Evolutionary conservation across 805 yeast species (phyloP), one percentile per base, ranked within the genome.

Genomic region (Starmerella floricola): DNA sequence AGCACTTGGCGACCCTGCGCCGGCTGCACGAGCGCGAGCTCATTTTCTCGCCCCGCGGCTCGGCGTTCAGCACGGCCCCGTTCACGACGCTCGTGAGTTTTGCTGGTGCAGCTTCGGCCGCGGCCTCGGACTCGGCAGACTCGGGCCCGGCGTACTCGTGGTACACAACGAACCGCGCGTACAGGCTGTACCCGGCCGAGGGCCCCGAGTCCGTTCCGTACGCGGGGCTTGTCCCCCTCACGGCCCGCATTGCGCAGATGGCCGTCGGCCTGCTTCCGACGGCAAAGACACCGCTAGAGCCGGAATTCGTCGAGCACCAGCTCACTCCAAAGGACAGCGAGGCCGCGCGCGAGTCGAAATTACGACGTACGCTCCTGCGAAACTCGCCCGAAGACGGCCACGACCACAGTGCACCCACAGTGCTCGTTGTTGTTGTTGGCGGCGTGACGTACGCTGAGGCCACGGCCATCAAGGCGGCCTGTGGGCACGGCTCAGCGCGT

Each of bases 391-490:
- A 13, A 12, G 19, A 13, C 15, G 10, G 34, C 4, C 27, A 23
- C 1, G 54, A 54, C 2, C 55, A 62, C 41, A 19, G 19, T 10
- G 55, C 51, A 28, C 55, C 58, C 8, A 57, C 55, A 41, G 62
- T 56, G 41, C 61, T 45, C 55, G 84, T 46, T 51, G 83, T 39
- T 72, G 76, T 79, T 47, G 55, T 87, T 31, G 97, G 97, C 12
- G 97, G 98, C 0, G 64, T 87, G 6, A 84, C 96, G 0, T 69
- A 82, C 56, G 76, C 91, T 8, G 98, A 88, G 59, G 65, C 87
- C 15, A 74, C 88, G 3, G 76, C 86, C 3, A 61, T 88, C 36
- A 66, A 78, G 53, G 47, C 65, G 28, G 8, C 16, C 29, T 12
- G 26, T 12, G 38, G 32, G 11, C 13, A 15, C 23, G 17, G 31